Percentiles rank a stretch among this genome's conserved stretches.
Evolutionary conservation across 768 basidiomycete genomes (phyloP).

Genomic region (Candolleomyces eurysporus): DNA sequence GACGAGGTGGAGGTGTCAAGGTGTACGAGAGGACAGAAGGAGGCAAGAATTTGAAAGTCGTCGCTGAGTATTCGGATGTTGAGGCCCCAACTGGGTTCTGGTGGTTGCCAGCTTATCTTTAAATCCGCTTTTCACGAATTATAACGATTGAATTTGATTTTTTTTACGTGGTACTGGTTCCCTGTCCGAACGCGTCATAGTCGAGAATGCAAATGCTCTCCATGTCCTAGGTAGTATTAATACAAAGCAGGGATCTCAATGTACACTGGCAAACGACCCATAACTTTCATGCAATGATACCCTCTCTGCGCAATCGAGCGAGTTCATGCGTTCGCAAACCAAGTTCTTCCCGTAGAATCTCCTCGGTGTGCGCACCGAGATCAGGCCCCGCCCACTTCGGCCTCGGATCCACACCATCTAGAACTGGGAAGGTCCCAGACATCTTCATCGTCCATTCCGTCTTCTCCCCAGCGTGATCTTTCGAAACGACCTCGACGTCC

Average conservation of each 20-base stretch:
- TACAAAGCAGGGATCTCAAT: not conserved
- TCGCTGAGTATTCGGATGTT: conserved; percentile 46
- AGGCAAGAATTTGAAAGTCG: conserved; percentile 50
- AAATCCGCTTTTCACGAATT: not conserved
- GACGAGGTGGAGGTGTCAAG: conserved; percentile 62
- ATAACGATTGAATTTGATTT: not conserved
- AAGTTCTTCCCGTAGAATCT: conserved; percentile 44
- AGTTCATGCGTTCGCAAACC: conserved; percentile 38
- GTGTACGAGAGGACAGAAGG: conserved; percentile 65
- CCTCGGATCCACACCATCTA: conserved; percentile 55
- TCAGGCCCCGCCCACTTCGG: conserved; percentile 71
- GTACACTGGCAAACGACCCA: not conserved
- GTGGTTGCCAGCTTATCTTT: conserved; percentile 31
- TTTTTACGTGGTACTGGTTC: too few species aligned
- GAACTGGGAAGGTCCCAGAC: conserved; percentile 59
- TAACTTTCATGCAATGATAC: conserved; percentile 38
- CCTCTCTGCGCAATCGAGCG: conserved; percentile 34
- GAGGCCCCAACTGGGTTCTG: conserved; percentile 56
- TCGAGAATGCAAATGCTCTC: not conserved
- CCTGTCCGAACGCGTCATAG: too few species aligned
- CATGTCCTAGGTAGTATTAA: not conserved
- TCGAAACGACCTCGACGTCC: conserved; percentile 52
- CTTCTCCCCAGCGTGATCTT: conserved; percentile 23
- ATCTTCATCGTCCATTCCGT: conserved; percentile 62
- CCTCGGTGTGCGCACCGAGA: conserved; percentile 58